Evolutionary conservation across 2,329 filamentous ascomycete species (phyloP), one percentile per base, ranked within the genome.

Genomic region (Penicillium sp.): DNA sequence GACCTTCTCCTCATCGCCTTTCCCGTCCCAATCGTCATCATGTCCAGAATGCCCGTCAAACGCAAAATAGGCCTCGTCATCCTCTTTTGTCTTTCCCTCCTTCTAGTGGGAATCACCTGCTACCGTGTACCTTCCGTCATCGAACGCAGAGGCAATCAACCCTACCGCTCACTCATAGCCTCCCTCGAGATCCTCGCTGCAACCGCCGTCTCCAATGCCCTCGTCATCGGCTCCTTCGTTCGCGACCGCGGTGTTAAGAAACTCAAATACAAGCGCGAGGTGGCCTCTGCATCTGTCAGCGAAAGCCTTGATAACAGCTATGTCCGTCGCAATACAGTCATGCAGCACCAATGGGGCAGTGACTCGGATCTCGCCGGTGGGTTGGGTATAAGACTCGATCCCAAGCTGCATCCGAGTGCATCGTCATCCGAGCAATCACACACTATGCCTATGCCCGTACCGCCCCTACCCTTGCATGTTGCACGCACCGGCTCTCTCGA

Each of bases 191-290:
- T 98, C 8, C 82, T 98, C 1, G 93, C 93, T 50, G 93, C 95
- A 5, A 90, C 93, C 0, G 86, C 87, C 0, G 89, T 96, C 0
- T 90, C 93, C 13, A 99, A 98, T 71, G 88, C 89, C 3, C 82
- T 99, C 21, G 90, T 97, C 1, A 84, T 99, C 3, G 93, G 93
- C 13, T 96, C 93, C 0, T 98, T 98, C 69, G 86, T 98, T 27
- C 86, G 93, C 14, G 93, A 98, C 71, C 85, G 91, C 52, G 95
- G 95, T 26, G 79, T 92, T 41, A 98, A 98, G 80, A 96, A 96
- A 75, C 83, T 84, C 55, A 95, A 91, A 70, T 97, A 90, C 77
- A 88, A 88, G 48, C 71, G 65, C 71, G 63, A 53, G 2, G 47
- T 66, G 21, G 72, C 64, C 7, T 78, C 57, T 68, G 77, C 69